Percentiles rank a stretch among this genome's conserved stretches.
phyloP scores from a whole-genome alignment of 768 basidiomycete species.

The Boletus huronensis region DNA sequence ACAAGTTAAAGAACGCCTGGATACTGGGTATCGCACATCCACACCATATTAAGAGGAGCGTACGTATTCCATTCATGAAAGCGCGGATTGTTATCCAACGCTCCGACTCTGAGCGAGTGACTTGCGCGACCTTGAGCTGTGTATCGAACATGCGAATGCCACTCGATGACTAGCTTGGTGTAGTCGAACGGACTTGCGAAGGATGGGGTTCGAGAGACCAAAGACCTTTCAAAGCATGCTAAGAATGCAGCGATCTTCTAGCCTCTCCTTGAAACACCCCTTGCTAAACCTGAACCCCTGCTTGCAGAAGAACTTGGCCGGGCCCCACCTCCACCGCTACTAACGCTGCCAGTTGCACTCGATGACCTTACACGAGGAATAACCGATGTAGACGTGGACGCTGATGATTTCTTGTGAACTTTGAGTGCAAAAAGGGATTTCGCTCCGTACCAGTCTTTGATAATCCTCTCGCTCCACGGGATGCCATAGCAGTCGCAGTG shows the following conservation, averaged over 20 bases:
- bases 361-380: slow-evolving; percentile 24
- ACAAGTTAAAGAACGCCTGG: not conserved
- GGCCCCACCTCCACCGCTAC: slow-evolving; percentile 14
- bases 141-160: not conserved
- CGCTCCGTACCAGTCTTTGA: slow-evolving; percentile 36
- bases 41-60: slow-evolving; percentile 1
- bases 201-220: not conserved
- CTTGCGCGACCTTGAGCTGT: not conserved
- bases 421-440: not conserved
- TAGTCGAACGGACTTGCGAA: not conserved
- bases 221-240: not conserved
- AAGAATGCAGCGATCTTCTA: slow-evolving; percentile 5
- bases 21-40: not conserved
- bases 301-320: slow-evolving; percentile 23
- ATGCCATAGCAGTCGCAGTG: slow-evolving; percentile 43
- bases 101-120: not conserved
- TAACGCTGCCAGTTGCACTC: slow-evolving; percentile 27
- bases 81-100: not conserved
- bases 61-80: slow-evolving; percentile 4
- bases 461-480: slow-evolving; percentile 44
- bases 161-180: not conserved
- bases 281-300: slow-evolving; percentile 25
- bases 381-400: slow-evolving; percentile 10
- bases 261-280: slow-evolving; percentile 25
- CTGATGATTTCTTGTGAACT: slow-evolving; percentile 12